Percentiles rank a stretch among this genome's conserved stretches.
phyloP scores from a whole-genome alignment of 371 early-diverging fungal species.

The Mortierella sp. region DNA sequence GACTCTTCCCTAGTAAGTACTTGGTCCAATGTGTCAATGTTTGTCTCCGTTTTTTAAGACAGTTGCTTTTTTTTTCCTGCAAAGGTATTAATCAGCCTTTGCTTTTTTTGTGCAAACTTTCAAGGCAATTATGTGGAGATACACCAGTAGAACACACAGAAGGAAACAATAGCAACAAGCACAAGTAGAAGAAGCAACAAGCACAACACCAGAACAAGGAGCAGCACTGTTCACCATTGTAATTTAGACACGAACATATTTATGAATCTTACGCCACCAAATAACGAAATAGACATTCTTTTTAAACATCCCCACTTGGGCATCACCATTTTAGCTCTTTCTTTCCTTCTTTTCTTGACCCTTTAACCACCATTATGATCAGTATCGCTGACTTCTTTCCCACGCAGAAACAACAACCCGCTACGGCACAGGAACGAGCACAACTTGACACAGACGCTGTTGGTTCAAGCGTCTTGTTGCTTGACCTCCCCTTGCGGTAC shows the following conservation, averaged over 20 bases:
- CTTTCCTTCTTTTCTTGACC: neutral
- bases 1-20: conserved; percentile 85
- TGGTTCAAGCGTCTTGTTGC: conserved; percentile 15
- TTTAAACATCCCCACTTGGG: neutral
- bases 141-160: conserved; percentile 35
- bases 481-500: conserved; percentile 37
- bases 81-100: neutral
- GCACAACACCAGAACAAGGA: no score
- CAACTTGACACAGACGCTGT: conserved; percentile 11
- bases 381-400: conserved; percentile 33
- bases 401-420: neutral
- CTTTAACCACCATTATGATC: conserved; percentile 18
- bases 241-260: neutral
- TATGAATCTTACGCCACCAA: neutral
- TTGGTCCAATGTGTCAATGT: neutral
- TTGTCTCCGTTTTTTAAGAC: neutral
- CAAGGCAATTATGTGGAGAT: conserved; percentile 70
- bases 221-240: no score
- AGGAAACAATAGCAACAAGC: no score
- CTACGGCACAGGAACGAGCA: neutral
- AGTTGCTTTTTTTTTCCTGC: neutral
- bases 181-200: no score
- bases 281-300: neutral
- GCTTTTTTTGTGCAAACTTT: neutral
- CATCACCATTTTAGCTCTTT: neutral